These are phyloP conservation scores for Angomonas deanei DNA, from an alignment of 208 protist genomes.

Conservation along the genomic window DNA sequence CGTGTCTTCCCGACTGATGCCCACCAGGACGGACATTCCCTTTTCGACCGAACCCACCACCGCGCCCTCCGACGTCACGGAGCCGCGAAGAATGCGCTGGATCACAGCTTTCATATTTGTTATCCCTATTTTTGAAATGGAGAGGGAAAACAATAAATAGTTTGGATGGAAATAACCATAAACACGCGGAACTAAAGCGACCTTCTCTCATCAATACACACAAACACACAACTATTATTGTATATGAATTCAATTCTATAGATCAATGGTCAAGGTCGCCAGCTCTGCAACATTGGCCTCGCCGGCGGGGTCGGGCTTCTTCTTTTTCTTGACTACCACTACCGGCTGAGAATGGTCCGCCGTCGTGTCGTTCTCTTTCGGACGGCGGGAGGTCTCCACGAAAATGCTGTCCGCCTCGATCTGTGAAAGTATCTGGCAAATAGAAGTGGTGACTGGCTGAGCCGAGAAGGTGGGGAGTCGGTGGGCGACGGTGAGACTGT, in stretches of 20 bases:
- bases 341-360: conserved; percentile 8
- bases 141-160: conserved; percentile 8
- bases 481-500: conserved; percentile 41
- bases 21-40: conserved; percentile 77
- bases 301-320: conserved; percentile 27
- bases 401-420: conserved; percentile 22
- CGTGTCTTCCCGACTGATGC: conserved; percentile 73
- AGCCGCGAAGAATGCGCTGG: conserved; percentile 65
- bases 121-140: not conserved
- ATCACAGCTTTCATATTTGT: conserved; percentile 78
- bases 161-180: not conserved
- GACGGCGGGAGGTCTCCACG: not conserved
- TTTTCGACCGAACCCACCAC: conserved; percentile 70
- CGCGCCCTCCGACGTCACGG: conserved; percentile 60
- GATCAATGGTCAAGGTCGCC: not conserved
- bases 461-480: conserved; percentile 56
- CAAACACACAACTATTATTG: not conserved
- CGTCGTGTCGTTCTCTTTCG: not conserved
- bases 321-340: conserved; percentile 70
- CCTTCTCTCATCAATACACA: not conserved
- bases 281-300: conserved; percentile 12
- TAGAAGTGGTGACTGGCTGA: conserved; percentile 25
- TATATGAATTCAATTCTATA: not conserved
- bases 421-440: conserved; percentile 27
- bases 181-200: not conserved